Conservation (phyloP, 768 basidiomycete species). For the Lactarius trivialis region DNA sequence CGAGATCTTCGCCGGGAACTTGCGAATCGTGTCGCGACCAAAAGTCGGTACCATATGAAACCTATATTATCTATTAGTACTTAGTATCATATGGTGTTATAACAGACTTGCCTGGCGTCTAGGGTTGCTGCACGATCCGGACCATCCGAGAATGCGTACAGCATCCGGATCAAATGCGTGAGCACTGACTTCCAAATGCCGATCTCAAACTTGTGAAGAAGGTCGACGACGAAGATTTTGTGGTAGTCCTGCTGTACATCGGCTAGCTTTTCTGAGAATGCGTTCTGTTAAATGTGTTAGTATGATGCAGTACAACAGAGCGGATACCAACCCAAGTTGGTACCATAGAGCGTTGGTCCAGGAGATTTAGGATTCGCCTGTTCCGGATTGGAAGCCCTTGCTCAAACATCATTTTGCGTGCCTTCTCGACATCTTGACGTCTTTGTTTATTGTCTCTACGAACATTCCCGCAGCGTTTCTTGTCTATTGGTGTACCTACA, state of each 20-base stretch:
- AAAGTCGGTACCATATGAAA: not conserved
- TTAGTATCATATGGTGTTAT: not conserved
- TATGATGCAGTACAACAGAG: rapidly evolving
- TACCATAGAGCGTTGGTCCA: not conserved
- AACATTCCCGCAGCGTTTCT: too few relatives aligned
- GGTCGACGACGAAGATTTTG: constrained; percentile 29
- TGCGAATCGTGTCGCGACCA: not conserved
- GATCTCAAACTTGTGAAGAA: constrained; percentile 38
- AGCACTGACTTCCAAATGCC: constrained; percentile 36
- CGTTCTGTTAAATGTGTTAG: not conserved
- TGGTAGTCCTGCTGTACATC: not conserved
- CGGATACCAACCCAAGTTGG: not conserved
- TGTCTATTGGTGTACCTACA: too few relatives aligned
- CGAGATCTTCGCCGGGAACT: not conserved
- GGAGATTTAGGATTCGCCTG: not conserved
- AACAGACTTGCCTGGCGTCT: not conserved
- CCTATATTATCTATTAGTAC: not conserved
- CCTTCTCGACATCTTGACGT: not conserved
- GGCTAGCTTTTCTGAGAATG: not conserved
- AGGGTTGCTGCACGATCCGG: not conserved
- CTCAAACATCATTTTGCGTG: not conserved
- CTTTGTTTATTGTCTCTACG: too few relatives aligned
- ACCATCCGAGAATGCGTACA: constrained; percentile 11
- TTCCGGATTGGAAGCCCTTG: rapidly evolving
- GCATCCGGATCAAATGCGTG: constrained; percentile 33